Conservation (phyloP, 1,284 basidiomycete species). For the Mycosarcoma mackinlayi region DNA sequence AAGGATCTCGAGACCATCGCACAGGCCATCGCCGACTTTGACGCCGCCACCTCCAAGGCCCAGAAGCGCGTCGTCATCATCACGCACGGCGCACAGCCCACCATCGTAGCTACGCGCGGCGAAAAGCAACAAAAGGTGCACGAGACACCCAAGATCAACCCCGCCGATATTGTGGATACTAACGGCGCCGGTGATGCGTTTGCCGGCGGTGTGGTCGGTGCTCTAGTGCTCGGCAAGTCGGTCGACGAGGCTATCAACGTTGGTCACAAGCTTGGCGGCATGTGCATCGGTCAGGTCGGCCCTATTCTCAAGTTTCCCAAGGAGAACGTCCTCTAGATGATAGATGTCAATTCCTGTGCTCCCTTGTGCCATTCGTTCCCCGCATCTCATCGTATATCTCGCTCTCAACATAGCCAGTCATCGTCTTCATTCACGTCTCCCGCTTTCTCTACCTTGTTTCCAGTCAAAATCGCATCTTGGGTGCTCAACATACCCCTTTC, state of each 20-base stretch:
- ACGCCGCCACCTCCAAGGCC: slow-evolving; percentile 43
- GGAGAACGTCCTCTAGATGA: slow-evolving; percentile 53
- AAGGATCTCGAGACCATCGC: slow-evolving; percentile 64
- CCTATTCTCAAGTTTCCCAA: slow-evolving; percentile 68
- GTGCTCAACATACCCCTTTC: slow-evolving; percentile 51
- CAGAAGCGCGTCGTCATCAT: slow-evolving; percentile 86
- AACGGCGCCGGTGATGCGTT: slow-evolving; percentile 99
- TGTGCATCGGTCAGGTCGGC: slow-evolving; percentile 86
- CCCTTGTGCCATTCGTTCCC: no score
- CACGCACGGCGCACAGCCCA: slow-evolving; percentile 87
- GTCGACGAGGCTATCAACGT: slow-evolving; percentile 83
- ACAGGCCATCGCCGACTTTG: slow-evolving; percentile 62
- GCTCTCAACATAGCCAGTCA: slow-evolving; percentile 40
- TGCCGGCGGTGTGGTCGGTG: slow-evolving; percentile 95
- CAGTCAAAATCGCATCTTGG: slow-evolving; percentile 23
- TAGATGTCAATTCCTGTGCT: background rate
- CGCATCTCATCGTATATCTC: no score
- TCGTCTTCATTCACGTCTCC: slow-evolving; percentile 1
- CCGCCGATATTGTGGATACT: slow-evolving; percentile 81
- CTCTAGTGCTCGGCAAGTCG: slow-evolving; percentile 81
- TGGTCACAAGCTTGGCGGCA: slow-evolving; percentile 88
- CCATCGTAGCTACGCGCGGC: slow-evolving; percentile 79
- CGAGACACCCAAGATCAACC: slow-evolving; percentile 70
- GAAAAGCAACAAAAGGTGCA: slow-evolving; percentile 71
- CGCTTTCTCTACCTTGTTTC: background rate